Percentiles rank a stretch among this genome's conserved stretches.
These are phyloP conservation scores for Diaporthe amygdali DNA, from an alignment of 2,329 filamentous ascomycete genomes.

Conservation along the genomic window DNA sequence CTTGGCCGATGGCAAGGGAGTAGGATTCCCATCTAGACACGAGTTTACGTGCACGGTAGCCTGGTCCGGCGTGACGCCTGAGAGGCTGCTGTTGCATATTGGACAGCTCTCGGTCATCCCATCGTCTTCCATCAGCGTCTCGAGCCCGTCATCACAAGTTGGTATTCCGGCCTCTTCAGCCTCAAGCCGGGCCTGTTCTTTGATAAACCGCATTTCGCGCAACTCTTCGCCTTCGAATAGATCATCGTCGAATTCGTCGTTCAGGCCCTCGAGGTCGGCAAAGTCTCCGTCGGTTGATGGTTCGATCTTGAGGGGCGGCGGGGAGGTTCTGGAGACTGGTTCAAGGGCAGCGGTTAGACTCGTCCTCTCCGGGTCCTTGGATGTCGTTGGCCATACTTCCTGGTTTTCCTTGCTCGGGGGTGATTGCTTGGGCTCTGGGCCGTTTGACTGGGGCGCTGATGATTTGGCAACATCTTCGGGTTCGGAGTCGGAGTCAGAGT, in stretches of 20 bases:
- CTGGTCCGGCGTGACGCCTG: conserved; percentile 66
- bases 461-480: conserved; percentile 35
- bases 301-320: conserved; percentile 15
- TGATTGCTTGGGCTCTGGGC: neutral
- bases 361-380: conserved; percentile 21
- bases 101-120: conserved; percentile 65
- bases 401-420: conserved; percentile 6
- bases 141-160: conserved; percentile 39
- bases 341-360: conserved; percentile 21
- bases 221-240: conserved; percentile 67
- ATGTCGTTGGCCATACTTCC: conserved; percentile 21
- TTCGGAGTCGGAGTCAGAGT: conserved; percentile 63
- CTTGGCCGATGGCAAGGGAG: conserved; percentile 52
- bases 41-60: conserved; percentile 87
- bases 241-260: conserved; percentile 61
- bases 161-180: conserved; percentile 57
- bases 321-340: neutral
- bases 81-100: conserved; percentile 73
- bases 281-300: conserved; percentile 37
- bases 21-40: conserved; percentile 84
- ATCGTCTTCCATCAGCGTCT: conserved; percentile 35
- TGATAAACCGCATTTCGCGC: conserved; percentile 73
- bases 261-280: conserved; percentile 47
- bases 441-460: neutral
- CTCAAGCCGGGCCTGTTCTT: conserved; percentile 73